phyloP scores from a whole-genome alignment of 768 basidiomycete genomes.

The Candolleomyces aberdarensis region DNA sequence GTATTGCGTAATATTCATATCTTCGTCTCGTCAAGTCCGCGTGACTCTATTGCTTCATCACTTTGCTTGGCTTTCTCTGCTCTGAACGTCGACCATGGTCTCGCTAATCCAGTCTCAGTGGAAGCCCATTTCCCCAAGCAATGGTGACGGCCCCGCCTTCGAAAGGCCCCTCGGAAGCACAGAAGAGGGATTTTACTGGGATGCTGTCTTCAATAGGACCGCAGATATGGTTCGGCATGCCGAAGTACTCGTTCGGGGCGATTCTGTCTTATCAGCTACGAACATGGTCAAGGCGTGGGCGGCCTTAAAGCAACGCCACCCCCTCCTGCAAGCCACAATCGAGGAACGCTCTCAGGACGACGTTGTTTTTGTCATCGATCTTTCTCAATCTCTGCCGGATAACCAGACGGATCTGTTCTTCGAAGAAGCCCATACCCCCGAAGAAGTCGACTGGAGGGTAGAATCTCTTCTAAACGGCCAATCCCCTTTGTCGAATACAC shows the following conservation, averaged over 20 bases:
- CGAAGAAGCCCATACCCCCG: slow-evolving; percentile 25
- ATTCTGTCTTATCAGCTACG: slow-evolving; percentile 15
- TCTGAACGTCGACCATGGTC: too few species aligned
- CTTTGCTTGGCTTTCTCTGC: too few species aligned
- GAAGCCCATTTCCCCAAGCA: too few species aligned
- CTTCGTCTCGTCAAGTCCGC: too few species aligned
- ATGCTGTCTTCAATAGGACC: slow-evolving; percentile 39
- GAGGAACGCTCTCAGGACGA: slow-evolving; percentile 24
- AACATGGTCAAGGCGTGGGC: slow-evolving; percentile 45
- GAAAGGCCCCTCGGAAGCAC: slow-evolving; percentile 37
- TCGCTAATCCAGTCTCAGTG: too few species aligned
- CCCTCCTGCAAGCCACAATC: slow-evolving; percentile 45
- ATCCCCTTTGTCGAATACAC: slow-evolving; percentile 38
- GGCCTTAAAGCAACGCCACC: slow-evolving; percentile 44
- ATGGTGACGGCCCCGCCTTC: slow-evolving; percentile 12
- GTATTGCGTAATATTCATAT: too few species aligned
- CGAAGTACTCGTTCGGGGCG: slow-evolving; percentile 21
- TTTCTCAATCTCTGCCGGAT: slow-evolving; percentile 28
- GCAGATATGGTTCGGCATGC: slow-evolving; percentile 40
- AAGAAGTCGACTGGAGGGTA: slow-evolving; percentile 30
- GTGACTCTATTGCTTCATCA: too few species aligned
- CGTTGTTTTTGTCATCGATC: slow-evolving; percentile 39
- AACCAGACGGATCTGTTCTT: slow-evolving; percentile 38
- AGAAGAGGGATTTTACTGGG: slow-evolving; percentile 43
- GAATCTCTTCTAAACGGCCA: slow-evolving; percentile 23